Base-by-base conservation (phyloP, 176 grass and related monocot species). In the Neostapfia colusana region DNA sequence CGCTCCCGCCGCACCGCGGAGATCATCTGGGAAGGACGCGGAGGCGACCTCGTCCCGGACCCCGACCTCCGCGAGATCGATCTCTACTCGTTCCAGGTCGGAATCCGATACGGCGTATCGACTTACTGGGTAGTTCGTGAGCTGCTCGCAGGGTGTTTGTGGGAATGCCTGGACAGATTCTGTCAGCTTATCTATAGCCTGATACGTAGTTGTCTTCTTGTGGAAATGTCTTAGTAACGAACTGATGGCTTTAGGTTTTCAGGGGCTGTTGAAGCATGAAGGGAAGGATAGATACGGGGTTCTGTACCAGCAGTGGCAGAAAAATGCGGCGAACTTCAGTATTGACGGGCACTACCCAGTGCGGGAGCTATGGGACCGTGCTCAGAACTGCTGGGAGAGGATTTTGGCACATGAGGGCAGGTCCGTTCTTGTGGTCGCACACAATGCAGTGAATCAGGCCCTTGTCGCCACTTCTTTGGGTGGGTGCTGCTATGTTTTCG, bases 391-490 rank as follows among this genome's bases (percentile, higher is more conserved):
- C 65, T 94, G 95, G 91, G 82, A 82, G 76, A 93, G 87, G 80
- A 94, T 98, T 54, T 59, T 94, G 61, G 85, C 82, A 17, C 91
- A 90, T 12, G 87, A 90, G 76, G 91, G 84, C 42, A 94, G 82
- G 76, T 92, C 95, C 0, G 85, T 92, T n/a, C 91, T 98, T 74
- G 91, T 98, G 41, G 95, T 94, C 25, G 95, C 95, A 7, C 95
- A 98, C 48, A 94, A 94, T 90, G 95, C 95, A 8, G 91, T 98
- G 51, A 98, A 94, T 55, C 91, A 98, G 54, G 89, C 87, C 8
- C 91, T 94, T 11, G 86, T 98, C 23, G 95, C 95, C 59, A 90
- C 89, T 14, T 88, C 89, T 16, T 65, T 98, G 81, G 91, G 95
- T 92, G 50, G 63, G 82, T 70, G 26, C 67, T 51, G 4, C 57